Percentiles rank a stretch among this genome's conserved stretches.
Conservation (phyloP, 2,329 filamentous ascomycete genomes). For the Cyphellophora europaea region DNA sequence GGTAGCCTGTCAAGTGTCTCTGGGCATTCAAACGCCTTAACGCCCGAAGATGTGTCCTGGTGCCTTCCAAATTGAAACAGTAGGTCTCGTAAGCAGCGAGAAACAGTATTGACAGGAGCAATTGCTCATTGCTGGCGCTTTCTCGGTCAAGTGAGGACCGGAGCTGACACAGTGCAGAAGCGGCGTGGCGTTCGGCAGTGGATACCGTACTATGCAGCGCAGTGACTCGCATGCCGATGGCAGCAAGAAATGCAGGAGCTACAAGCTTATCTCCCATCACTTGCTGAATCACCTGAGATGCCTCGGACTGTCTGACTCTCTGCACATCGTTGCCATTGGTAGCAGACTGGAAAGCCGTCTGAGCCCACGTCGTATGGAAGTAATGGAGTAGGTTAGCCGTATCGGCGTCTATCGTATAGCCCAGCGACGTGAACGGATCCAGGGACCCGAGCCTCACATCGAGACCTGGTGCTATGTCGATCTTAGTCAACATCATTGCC, state of each 20-base stretch:
- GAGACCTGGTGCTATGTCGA: too few species aligned
- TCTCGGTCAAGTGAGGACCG: not conserved
- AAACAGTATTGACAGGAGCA: not conserved
- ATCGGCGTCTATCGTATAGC: not conserved
- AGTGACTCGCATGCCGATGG: not conserved
- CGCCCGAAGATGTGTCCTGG: not conserved
- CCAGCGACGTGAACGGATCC: not conserved
- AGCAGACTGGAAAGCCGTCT: not conserved
- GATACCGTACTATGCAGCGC: not conserved
- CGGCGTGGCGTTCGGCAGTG: not conserved
- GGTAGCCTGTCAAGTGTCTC: not conserved
- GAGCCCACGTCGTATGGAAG: not conserved
- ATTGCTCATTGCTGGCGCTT: not conserved
- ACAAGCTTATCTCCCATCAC: not conserved
- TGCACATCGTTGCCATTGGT: too few species aligned
- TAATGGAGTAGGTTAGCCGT: not conserved
- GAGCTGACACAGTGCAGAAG: not conserved
- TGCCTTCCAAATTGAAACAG: constrained; percentile 1
- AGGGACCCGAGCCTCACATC: too few species aligned
- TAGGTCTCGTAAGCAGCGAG: constrained; percentile 2
- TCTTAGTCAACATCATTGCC: too few species aligned
- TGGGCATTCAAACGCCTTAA: not conserved
- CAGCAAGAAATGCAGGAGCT: not conserved
- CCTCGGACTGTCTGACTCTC: too few species aligned
- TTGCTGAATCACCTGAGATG: not conserved